Evolutionary conservation across 495 filamentous ascomycete species (phyloP).

Genomic region (Staphylotrichum tortipilum): DNA sequence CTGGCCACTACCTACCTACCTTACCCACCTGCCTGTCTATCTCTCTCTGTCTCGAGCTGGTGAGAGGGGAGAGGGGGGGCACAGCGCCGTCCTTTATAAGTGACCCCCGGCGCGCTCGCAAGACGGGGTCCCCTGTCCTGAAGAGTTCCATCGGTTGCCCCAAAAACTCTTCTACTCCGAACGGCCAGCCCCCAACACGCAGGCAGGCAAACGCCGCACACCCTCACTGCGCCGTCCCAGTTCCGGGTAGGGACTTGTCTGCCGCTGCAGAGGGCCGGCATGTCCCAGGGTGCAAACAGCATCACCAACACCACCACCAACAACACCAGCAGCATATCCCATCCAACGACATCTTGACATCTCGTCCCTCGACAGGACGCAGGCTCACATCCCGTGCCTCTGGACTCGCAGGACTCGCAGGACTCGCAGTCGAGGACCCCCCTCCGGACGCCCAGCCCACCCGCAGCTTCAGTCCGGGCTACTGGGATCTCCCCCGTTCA

Average conservation of each 20-base stretch:
- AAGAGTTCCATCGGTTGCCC: background rate
- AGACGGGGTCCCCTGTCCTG: constrained; percentile 19
- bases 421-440: no score
- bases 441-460: background rate
- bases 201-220: constrained; percentile 3
- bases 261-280: background rate
- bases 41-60: no score
- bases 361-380: no score
- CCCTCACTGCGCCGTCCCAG: constrained; percentile 2
- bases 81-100: constrained; percentile 9
- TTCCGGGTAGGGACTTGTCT: constrained; percentile 3
- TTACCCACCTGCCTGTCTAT: no score
- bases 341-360: no score
- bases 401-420: no score
- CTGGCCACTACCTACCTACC: no score
- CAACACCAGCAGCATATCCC: no score
- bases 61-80: background rate
- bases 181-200: no score
- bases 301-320: no score
- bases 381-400: no score
- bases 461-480: constrained; percentile 3
- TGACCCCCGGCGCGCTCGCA: constrained; percentile 15
- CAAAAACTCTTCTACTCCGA: constrained; percentile 11
- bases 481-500: constrained; percentile 22
- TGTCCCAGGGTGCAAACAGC: background rate